Conservation (phyloP, 257 asterid genomes). For the Petunia axillaris region DNA sequence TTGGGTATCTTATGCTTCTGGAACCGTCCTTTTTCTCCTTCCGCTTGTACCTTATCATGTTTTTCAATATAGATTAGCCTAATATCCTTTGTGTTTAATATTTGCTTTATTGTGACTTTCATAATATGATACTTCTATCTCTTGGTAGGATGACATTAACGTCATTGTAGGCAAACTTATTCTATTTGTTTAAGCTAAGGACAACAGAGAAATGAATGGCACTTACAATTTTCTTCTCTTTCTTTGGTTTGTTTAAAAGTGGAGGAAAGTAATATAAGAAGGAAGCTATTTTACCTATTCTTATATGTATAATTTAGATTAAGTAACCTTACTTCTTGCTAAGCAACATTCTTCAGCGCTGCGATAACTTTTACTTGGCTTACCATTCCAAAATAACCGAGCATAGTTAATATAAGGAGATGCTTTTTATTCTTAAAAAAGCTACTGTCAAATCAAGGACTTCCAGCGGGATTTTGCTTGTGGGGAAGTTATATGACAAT, state of each 20-base stretch:
- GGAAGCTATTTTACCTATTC: constrained; percentile 14
- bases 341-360: not conserved
- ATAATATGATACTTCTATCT: constrained; percentile 4
- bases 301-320: not conserved
- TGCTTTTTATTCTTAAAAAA: not conserved
- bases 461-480: not conserved
- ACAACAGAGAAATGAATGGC: not conserved
- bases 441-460: not conserved
- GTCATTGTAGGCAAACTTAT: constrained; percentile 19
- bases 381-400: not conserved
- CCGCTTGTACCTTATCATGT: constrained; percentile 17
- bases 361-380: not conserved
- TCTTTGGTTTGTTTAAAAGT: constrained; percentile 1
- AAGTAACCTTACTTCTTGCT: not conserved
- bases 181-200: not conserved
- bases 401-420: not conserved
- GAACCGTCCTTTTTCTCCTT: constrained; percentile 25
- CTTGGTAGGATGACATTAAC: not conserved
- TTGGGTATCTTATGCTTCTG: constrained; percentile 54
- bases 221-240: not conserved
- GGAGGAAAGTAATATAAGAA: not conserved
- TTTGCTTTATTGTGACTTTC: not conserved
- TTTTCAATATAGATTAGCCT: not conserved
- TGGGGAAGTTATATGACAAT: not conserved
- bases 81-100: not conserved